Percentiles rank a stretch among this genome's conserved stretches.
Evolutionary conservation across 441 rosid genomes (phyloP).

Genomic region (Pelargonium fulgidum): DNA sequence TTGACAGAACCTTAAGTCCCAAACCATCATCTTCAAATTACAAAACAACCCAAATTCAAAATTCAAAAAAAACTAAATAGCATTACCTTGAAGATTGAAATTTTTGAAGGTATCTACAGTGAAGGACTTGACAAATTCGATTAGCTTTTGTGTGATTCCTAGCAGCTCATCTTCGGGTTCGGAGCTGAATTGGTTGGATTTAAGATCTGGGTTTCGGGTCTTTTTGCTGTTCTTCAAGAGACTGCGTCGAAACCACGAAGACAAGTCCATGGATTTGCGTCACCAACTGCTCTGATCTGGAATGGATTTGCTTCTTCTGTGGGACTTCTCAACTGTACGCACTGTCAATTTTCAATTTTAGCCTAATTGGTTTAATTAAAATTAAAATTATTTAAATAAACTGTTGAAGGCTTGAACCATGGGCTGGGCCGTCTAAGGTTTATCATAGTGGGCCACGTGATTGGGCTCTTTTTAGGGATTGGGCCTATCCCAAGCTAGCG

Average conservation of each 20-base stretch:
- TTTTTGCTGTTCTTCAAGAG: slow-evolving; percentile 27
- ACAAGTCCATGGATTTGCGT: slow-evolving; percentile 38
- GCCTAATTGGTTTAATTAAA: no score
- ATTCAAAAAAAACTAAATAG: not conserved
- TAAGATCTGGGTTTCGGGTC: slow-evolving; percentile 21
- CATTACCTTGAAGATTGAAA: slow-evolving; percentile 49
- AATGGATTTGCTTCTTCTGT: not conserved
- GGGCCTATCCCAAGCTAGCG: no score
- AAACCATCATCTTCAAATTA: not conserved
- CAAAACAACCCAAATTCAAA: not conserved
- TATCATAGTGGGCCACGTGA: no score
- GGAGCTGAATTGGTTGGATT: not conserved
- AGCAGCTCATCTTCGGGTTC: slow-evolving; percentile 30
- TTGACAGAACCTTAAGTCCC: not conserved
- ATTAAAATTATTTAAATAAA: no score
- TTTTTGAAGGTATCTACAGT: slow-evolving; percentile 65
- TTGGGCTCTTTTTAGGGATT: no score
- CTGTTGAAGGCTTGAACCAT: no score
- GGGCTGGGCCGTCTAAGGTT: no score
- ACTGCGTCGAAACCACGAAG: slow-evolving; percentile 59
- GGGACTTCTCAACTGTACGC: no score
- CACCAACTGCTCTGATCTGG: not conserved
- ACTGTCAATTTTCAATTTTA: no score
- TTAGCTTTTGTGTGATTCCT: slow-evolving; percentile 59
- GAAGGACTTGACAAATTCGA: slow-evolving; percentile 56